Conservation (phyloP, 768 basidiomycete species). For the Lepiota brunneoincarnata region DNA sequence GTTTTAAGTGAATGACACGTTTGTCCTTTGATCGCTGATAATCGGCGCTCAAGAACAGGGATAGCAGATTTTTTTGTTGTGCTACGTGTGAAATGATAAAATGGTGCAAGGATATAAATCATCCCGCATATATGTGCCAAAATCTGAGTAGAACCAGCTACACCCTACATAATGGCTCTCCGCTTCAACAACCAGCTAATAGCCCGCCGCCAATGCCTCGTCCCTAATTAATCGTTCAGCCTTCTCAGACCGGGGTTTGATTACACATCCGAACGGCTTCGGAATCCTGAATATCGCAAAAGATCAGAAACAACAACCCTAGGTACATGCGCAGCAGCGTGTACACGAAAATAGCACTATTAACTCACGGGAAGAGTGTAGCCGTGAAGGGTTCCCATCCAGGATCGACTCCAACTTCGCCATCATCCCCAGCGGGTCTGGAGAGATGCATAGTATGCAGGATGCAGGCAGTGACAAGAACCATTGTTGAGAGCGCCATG, state of each 20-base stretch:
- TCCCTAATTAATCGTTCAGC: constrained; percentile 19
- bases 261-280: constrained; percentile 25
- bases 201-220: neutral
- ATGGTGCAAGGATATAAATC: no score
- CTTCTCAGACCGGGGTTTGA: constrained; percentile 25
- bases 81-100: no score
- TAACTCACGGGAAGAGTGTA: constrained; percentile 16
- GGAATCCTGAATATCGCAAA: constrained; percentile 18
- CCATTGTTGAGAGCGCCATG: constrained; percentile 24
- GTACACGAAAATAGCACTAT: no score
- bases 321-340: no score
- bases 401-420: constrained; percentile 15
- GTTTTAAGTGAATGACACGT: neutral
- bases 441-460: constrained; percentile 30
- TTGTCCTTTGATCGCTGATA: neutral
- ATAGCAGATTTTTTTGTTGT: no score
- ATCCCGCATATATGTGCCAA: no score
- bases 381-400: constrained; percentile 14
- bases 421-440: constrained; percentile 20
- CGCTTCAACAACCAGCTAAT: neutral
- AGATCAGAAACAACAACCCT: neutral
- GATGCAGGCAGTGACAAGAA: constrained; percentile 26
- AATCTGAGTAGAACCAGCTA: no score
- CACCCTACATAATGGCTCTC: no score
- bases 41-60: neutral